phyloP scores from a whole-genome alignment of 257 asterid species.

The Hygrophila difformis region DNA sequence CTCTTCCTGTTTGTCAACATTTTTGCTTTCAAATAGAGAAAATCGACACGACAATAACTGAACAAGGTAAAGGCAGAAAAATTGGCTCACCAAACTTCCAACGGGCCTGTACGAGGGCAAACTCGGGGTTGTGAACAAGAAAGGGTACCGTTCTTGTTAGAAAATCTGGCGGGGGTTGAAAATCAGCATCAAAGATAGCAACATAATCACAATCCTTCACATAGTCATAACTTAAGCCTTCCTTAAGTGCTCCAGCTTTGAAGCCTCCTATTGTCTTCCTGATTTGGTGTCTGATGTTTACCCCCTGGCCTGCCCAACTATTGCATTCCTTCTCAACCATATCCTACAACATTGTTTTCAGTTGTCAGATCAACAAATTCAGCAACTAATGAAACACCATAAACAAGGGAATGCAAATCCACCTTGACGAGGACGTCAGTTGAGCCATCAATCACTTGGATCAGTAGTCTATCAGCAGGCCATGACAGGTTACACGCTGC shows the following conservation, averaged over 20 bases:
- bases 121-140: slow-evolving; percentile 54
- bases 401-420: background rate
- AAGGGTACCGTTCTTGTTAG: slow-evolving; percentile 80
- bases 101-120: slow-evolving; percentile 91
- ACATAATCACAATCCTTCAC: slow-evolving; percentile 79
- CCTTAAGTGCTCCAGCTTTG: slow-evolving; percentile 97
- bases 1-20: too few relatives aligned
- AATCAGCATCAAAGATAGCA: slow-evolving; percentile 87
- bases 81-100: slow-evolving; percentile 96
- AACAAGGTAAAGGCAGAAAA: too few relatives aligned
- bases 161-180: slow-evolving; percentile 89
- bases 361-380: too few relatives aligned
- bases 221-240: slow-evolving; percentile 67
- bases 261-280: slow-evolving; percentile 77
- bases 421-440: slow-evolving; percentile 49
- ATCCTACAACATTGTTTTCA: too few relatives aligned
- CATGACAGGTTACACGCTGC: slow-evolving; percentile 62
- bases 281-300: slow-evolving; percentile 69
- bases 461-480: slow-evolving; percentile 58
- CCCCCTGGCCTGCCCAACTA: slow-evolving; percentile 87
- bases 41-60: too few relatives aligned
- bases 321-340: slow-evolving; percentile 86
- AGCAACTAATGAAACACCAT: too few relatives aligned
- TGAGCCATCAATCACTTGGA: slow-evolving; percentile 62
- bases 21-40: too few relatives aligned